Base-by-base conservation (phyloP, 2,329 filamentous ascomycete species). In the Pseudogymnoascus sp. region DNA sequence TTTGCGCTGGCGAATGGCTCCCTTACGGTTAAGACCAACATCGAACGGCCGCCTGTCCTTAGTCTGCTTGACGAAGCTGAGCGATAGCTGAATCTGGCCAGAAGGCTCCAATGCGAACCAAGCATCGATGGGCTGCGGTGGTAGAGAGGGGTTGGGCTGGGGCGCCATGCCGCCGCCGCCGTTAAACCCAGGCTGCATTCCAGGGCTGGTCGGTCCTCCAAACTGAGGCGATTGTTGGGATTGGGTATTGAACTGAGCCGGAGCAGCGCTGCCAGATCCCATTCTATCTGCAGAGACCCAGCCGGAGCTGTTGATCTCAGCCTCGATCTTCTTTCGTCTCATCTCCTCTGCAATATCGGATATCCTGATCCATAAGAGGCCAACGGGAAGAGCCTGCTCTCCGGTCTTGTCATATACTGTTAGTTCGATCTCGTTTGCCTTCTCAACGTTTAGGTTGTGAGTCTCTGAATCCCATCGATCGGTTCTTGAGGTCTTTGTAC, bases 271-370 rank as follows among this genome's bases (percentile, higher is more conserved):
- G 62, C 80, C 79, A 65, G 84, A 85, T 54, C 84, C 89, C 90
- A 97, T 96, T 71, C 93, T 90, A 74, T 97, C 94, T 60, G 94
- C 94, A 66, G 94, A 96, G 60, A 97, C 93, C 94, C 94, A 99
- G 60, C 93, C 94, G 47, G 90, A 92, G 70, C 87, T 89, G 74
- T 92, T 96, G 72, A 97, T 90, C 72, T 99, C 94, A 11, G 91
- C 89, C 76, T 99, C 94, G 64, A 99, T 95, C 78, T 89, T 95
- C 81, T 97, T 97, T 64, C 92, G 86, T 72, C 94, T 88, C 82
- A 99, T 93, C 75, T 99, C 94, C 73, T 99, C 94, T 1, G 92
- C 91, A 66, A 99, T 96, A 73, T 99, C 94, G 13, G 94, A 96
- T 71, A 99, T 93, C 63, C 94, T 84, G 63, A 99, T 87, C 94